These are phyloP conservation scores for Panicum hallii DNA, from an alignment of 202 grass and related monocot species.

Conservation along the genomic window DNA sequence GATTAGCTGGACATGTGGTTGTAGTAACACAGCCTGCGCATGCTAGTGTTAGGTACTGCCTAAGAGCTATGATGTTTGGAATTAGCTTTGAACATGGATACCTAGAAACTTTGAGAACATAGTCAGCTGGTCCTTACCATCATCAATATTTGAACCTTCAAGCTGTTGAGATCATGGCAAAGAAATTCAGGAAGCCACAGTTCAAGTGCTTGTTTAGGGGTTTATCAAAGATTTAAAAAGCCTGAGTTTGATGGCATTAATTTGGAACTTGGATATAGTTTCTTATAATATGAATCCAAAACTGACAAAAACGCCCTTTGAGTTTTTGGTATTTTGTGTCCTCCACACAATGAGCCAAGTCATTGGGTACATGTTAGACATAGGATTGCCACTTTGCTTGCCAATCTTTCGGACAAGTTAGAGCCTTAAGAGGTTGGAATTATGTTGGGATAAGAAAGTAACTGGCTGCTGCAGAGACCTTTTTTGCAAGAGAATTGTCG, in stretches of 20 bases:
- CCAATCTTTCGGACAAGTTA: constrained; percentile 48
- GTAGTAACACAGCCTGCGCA: background rate
- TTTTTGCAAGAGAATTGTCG: constrained; percentile 16
- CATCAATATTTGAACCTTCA: constrained; percentile 22
- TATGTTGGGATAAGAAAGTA: constrained; percentile 33
- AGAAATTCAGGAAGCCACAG: constrained; percentile 17
- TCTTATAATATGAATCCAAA: constrained; percentile 36
- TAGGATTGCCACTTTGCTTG: constrained; percentile 35
- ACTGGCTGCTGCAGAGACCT: constrained; percentile 1
- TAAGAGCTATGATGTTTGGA: background rate
- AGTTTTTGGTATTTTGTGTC: constrained; percentile 28
- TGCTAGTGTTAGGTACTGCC: background rate
- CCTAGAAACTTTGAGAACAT: background rate
- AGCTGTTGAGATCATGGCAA: background rate
- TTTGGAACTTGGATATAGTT: constrained; percentile 34
- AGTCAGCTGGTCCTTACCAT: constrained; percentile 1
- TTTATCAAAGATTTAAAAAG: constrained; percentile 24
- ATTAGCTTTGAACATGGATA: constrained; percentile 12
- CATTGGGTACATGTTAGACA: constrained; percentile 15
- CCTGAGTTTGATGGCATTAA: constrained; percentile 24
- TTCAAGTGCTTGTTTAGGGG: constrained; percentile 14
- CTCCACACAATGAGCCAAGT: constrained; percentile 13
- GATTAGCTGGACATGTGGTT: constrained; percentile 5
- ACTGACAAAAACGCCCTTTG: constrained; percentile 17
- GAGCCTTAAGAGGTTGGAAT: constrained; percentile 18